These are phyloP conservation scores for Cutaneotrichosporon sp. DNA, from an alignment of 1,284 basidiomycete species.

Conservation along the genomic window DNA sequence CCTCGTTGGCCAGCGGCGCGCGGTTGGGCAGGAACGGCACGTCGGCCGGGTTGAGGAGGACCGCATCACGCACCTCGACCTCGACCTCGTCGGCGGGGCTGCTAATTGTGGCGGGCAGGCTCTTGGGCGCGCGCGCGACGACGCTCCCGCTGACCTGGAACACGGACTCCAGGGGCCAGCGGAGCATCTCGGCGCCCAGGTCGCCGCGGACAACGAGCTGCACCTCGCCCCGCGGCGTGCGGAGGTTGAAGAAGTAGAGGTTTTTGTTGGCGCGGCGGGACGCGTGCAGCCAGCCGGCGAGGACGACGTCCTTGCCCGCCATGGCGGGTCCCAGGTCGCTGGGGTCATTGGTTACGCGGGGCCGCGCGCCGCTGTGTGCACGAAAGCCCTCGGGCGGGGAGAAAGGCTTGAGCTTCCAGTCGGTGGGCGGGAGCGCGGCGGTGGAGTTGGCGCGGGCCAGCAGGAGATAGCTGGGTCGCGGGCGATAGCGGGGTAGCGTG, in stretches of 20 bases:
- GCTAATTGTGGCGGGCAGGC: constrained; percentile 41
- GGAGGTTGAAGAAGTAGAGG: constrained; percentile 57
- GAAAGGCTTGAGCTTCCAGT: constrained; percentile 9
- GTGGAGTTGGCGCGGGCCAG: not conserved
- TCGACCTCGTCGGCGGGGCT: constrained; percentile 66
- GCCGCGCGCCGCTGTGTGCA: constrained; percentile 19
- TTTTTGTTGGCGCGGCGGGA: constrained; percentile 48
- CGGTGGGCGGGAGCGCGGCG: not conserved
- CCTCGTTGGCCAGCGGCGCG: constrained; percentile 72
- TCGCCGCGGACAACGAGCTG: constrained; percentile 61
- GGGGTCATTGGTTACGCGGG: constrained; percentile 57
- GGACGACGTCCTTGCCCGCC: constrained; percentile 58
- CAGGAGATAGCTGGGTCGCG: not conserved
- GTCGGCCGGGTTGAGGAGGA: constrained; percentile 70
- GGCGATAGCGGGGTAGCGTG: not conserved
- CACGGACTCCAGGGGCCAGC: constrained; percentile 67
- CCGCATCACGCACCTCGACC: constrained; percentile 65
- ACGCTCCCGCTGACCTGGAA: constrained; percentile 70
- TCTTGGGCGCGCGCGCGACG: constrained; percentile 58
- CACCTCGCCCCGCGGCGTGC: constrained; percentile 63
- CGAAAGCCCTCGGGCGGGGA: not conserved
- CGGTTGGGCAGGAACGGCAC: constrained; percentile 80
- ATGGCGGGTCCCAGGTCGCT: constrained; percentile 57
- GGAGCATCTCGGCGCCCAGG: constrained; percentile 55
- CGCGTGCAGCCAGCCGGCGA: constrained; percentile 76